A percentile compares a stretch with the other conserved stretches of the same genome.
Evolutionary conservation across 768 basidiomycete species (phyloP).

Genomic region (Boletus vermiculosoides): DNA sequence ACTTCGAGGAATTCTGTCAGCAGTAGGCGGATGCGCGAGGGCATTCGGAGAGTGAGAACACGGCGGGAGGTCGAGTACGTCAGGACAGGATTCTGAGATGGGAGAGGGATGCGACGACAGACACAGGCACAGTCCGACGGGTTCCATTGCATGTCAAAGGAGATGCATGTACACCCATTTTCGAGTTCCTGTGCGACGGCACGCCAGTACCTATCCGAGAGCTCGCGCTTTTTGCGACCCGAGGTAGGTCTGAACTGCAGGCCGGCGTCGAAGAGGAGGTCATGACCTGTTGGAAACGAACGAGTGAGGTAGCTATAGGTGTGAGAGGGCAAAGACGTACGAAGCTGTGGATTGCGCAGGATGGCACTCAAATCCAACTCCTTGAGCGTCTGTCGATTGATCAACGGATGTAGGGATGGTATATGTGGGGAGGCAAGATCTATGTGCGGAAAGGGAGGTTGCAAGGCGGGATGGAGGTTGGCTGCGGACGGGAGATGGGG

Average conservation of each 20-base stretch:
- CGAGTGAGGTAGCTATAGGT: background rate
- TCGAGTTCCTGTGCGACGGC: slow-evolving; percentile 78
- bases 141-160: slow-evolving; percentile 61
- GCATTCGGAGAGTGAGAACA: slow-evolving; percentile 61
- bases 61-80: slow-evolving; percentile 44
- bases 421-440: slow-evolving; percentile 53
- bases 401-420: slow-evolving; percentile 69
- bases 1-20: slow-evolving; percentile 79
- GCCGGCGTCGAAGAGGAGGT: slow-evolving; percentile 84
- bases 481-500: slow-evolving; percentile 21
- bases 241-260: slow-evolving; percentile 78
- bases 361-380: slow-evolving; percentile 86
- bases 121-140: slow-evolving; percentile 57
- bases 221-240: slow-evolving; percentile 68
- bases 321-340: slow-evolving; percentile 47
- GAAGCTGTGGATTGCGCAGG: slow-evolving; percentile 85
- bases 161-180: slow-evolving; percentile 79
- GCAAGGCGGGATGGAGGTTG: slow-evolving; percentile 28
- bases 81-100: slow-evolving; percentile 41
- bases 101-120: slow-evolving; percentile 45
- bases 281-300: slow-evolving; percentile 58
- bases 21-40: slow-evolving; percentile 68
- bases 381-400: slow-evolving; percentile 79
- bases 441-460: slow-evolving; percentile 34
- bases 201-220: slow-evolving; percentile 81